These are phyloP conservation scores for Apiotrichum gamsii DNA, from an alignment of 1,284 basidiomycete genomes.

Conservation along the genomic window DNA sequence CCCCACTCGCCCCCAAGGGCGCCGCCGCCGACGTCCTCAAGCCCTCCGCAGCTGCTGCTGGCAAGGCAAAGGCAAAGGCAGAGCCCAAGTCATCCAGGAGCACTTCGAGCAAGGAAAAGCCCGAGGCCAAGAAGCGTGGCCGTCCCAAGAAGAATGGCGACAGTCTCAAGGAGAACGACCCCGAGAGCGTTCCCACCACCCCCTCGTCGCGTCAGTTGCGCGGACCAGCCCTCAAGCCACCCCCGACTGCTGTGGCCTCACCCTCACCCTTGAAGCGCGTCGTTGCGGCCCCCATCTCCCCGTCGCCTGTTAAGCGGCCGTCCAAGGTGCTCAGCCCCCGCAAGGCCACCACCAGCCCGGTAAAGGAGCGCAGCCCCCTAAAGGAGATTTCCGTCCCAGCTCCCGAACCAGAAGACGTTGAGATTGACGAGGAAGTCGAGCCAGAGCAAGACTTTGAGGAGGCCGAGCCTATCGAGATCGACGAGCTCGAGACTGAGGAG, in stretches of 20 bases:
- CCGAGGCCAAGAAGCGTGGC: conserved; percentile 10
- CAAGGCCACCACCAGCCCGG: background rate
- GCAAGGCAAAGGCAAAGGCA: conserved; percentile 6
- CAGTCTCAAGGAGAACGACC: too few species aligned
- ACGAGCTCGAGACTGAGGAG: background rate
- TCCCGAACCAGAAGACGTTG: background rate
- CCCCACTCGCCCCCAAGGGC: conserved; percentile 7
- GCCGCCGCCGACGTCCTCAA: conserved; percentile 5
- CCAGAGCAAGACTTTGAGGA: background rate
- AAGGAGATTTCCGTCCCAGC: background rate
- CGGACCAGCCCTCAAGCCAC: background rate
- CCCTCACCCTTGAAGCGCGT: too few species aligned
- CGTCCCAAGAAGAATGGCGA: conserved; percentile 14
- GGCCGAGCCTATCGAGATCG: background rate
- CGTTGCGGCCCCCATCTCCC: conserved; percentile 1
- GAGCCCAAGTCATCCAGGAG: conserved; percentile 17
- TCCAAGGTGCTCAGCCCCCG: background rate
- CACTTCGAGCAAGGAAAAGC: conserved; percentile 12
- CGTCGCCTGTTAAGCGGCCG: background rate
- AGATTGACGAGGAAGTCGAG: background rate
- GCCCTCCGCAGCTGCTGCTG: background rate
- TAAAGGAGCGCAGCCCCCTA: background rate
- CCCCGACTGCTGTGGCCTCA: background rate
- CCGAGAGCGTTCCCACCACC: too few species aligned
- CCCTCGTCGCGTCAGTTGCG: background rate